Evolutionary conservation across 2,329 filamentous ascomycete genomes (phyloP), one percentile per base, ranked within the genome.

Genomic region (Phoma sp.): DNA sequence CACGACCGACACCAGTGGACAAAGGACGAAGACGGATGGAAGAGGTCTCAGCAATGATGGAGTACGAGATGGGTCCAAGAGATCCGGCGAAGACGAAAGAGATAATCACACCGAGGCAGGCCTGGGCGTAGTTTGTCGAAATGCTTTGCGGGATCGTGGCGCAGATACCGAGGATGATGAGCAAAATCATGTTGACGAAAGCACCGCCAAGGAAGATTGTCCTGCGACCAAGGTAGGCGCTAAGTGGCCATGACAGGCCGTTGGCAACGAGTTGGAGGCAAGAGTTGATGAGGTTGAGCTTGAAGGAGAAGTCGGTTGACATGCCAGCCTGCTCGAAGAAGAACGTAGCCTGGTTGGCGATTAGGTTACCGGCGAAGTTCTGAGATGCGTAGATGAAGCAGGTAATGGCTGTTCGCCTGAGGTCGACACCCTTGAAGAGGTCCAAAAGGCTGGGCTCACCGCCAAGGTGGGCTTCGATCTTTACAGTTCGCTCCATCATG

Each of bases 11-110:
- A 74, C 85, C 85, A 22, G 85, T 88, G 6, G 83, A 88, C 15
- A 88, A 75, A 37, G 86, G 83, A 32, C 86, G 73, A 39, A 88
- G 85, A 58, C 86, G 85, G 51, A 88, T 80, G 39, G 86, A 78
- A 0, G 86, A 87, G 2, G 86, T 88, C 73, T 88, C 86, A 56
- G 83, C 84, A 44, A 88, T 88, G 64, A 88, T 85, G 72, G 85
- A 83, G 80, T 83, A 88, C 10, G 86, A 87, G 35, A 84, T 83
- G n/a, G 86, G 86, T 2, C 84, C 86, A 15, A 84, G 84, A 61
- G 84, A 83, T 17, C 86, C 74, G 33, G 81, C 83, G 76, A 87
- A 89, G 24, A 87, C 77, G 58, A 89, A 84, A 21, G 86, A 88
- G 64, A 88, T 80, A 66, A 88, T 83, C 38, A 88, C 75, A 50